Percentiles rank a stretch among this genome's conserved stretches.
Conservation (phyloP, 768 basidiomycete genomes). For the Suillus clintonianus region DNA sequence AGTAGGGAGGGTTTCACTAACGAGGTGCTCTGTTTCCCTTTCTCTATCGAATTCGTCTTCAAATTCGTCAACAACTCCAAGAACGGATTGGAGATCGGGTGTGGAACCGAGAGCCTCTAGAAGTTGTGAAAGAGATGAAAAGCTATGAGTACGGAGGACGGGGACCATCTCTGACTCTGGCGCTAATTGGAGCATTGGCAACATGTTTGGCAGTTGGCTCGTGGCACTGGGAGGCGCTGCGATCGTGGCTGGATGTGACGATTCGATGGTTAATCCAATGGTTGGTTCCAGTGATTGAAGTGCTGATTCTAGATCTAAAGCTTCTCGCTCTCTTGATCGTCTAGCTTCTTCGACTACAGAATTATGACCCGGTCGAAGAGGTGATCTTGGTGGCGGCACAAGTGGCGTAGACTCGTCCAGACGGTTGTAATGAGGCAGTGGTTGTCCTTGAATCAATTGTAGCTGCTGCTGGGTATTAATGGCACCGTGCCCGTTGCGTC, state of each 20-base stretch:
- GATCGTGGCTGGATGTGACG: slow-evolving; percentile 7
- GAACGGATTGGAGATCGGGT: slow-evolving; percentile 14
- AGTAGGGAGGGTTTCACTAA: neutral
- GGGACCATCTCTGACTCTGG: slow-evolving; percentile 26
- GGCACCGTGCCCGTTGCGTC: neutral
- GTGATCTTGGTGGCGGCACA: slow-evolving; percentile 32
- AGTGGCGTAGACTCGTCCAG: slow-evolving; percentile 14
- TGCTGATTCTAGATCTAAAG: neutral
- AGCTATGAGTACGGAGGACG: slow-evolving; percentile 30
- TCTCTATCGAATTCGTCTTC: slow-evolving; percentile 3
- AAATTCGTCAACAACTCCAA: slow-evolving; percentile 1
- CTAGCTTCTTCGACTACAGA: neutral
- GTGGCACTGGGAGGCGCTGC: slow-evolving; percentile 8
- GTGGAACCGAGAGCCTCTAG: slow-evolving; percentile 32
- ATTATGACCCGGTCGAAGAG: slow-evolving; percentile 31
- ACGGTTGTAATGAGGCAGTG: neutral
- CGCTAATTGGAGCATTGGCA: slow-evolving; percentile 3
- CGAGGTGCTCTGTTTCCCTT: neutral
- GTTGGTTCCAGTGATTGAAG: slow-evolving; percentile 7
- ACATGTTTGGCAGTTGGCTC: slow-evolving; percentile 3
- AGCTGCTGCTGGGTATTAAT: neutral
- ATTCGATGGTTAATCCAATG: slow-evolving; percentile 30
- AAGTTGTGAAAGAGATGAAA: slow-evolving; percentile 32
- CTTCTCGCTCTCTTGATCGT: neutral
- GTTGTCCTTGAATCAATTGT: neutral